Conservation (phyloP, 225 moss, liverwort and hornwort species). For the Takakia lepidozioides region DNA sequence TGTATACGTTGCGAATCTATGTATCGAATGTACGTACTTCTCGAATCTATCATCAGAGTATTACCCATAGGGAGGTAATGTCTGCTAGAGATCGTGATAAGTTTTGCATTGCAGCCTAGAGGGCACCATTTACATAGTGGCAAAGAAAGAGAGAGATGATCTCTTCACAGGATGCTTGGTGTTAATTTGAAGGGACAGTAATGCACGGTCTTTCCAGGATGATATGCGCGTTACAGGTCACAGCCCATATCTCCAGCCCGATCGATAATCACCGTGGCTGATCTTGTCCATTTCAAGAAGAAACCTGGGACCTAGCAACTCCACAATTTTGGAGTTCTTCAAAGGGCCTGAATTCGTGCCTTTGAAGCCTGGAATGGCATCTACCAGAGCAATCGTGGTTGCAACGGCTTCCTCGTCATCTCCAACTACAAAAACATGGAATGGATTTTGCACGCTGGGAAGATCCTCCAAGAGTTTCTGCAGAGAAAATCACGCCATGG, state of each 20-base stretch:
- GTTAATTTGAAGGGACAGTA: too few relatives aligned
- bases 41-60: too few relatives aligned
- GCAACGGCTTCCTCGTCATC: slow-evolving; percentile 22
- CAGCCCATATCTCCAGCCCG: not conserved
- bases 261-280: not conserved
- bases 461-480: slow-evolving; percentile 5
- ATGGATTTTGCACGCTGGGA: slow-evolving; percentile 7
- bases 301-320: slow-evolving; percentile 8
- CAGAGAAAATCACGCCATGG: not conserved
- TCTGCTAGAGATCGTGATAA: too few relatives aligned
- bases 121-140: too few relatives aligned
- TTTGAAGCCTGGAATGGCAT: slow-evolving; percentile 23
- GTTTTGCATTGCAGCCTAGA: too few relatives aligned
- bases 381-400: slow-evolving; percentile 17
- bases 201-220: too few relatives aligned
- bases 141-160: too few relatives aligned
- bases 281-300: not conserved
- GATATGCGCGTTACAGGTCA: too few relatives aligned
- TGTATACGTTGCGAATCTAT: too few relatives aligned
- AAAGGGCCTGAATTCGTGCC: slow-evolving; percentile 8
- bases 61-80: too few relatives aligned
- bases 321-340: slow-evolving; percentile 16
- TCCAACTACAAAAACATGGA: slow-evolving; percentile 9
- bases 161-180: too few relatives aligned
- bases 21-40: too few relatives aligned